Percentiles rank a stretch among this genome's conserved stretches.
phyloP scores from a whole-genome alignment of 129 eudicot species.

The Ambrosia artemisiifolia region DNA sequence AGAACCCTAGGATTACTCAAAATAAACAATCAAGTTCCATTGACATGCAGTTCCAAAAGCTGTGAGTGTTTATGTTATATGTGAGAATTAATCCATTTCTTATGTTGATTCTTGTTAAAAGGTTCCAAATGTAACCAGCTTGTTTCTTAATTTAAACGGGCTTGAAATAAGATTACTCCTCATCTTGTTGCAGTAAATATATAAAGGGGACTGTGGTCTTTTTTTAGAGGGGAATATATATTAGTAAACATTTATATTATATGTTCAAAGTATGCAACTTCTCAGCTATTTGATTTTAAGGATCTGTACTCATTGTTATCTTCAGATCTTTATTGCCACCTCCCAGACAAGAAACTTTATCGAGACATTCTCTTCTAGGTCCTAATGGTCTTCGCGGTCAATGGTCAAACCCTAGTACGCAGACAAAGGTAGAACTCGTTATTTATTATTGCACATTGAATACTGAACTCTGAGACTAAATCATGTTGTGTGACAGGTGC shows the following conservation, averaged over 20 bases:
- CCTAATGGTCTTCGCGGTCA: conserved; percentile 82
- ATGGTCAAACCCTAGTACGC: conserved; percentile 67
- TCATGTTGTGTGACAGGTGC: conserved; percentile 48
- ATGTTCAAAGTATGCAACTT: neutral
- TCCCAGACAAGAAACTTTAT: conserved; percentile 89
- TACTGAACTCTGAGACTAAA: conserved; percentile 2
- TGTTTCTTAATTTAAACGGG: conserved; percentile 5
- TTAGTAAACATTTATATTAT: neutral
- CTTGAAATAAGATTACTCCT: neutral
- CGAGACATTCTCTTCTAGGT: conserved; percentile 92
- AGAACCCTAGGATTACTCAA: conserved; percentile 36
- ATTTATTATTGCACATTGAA: conserved; percentile 15
- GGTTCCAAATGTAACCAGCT: neutral
- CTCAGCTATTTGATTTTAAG: neutral
- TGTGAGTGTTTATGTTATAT: conserved; percentile 56
- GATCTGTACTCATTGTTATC: neutral
- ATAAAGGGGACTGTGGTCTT: neutral
- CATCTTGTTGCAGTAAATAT: neutral
- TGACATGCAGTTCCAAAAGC: conserved; percentile 65
- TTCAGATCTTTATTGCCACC: conserved; percentile 79
- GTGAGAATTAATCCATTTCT: neutral
- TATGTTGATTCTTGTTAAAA: neutral
- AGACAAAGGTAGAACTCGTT: conserved; percentile 54
- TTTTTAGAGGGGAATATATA: neutral
- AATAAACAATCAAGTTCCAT: conserved; percentile 43